These are phyloP conservation scores for Viridothelium virens DNA, from an alignment of 495 filamentous ascomycete species.

Conservation along the genomic window DNA sequence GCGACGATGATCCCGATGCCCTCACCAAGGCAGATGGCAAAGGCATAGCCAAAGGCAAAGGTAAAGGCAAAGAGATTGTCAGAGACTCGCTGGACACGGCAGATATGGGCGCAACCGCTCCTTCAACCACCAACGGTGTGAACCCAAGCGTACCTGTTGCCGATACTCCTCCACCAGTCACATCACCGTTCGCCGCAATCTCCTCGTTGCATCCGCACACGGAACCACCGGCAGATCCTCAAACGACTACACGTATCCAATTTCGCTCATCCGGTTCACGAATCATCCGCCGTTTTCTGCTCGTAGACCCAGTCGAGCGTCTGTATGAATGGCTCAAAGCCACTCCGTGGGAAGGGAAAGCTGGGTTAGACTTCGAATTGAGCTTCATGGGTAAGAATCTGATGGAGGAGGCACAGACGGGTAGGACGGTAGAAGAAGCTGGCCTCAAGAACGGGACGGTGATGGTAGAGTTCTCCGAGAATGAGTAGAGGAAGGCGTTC, in stretches of 20 bases:
- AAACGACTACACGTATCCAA: slow-evolving; percentile 77
- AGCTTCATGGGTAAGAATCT: slow-evolving; percentile 73
- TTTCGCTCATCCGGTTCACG: slow-evolving; percentile 76
- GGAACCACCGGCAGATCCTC: slow-evolving; percentile 62
- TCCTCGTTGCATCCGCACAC: slow-evolving; percentile 61
- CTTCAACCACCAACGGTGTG: slow-evolving; percentile 15
- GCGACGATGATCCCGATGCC: slow-evolving; percentile 70
- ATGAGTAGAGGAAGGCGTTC: slow-evolving; percentile 33
- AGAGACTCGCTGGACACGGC: slow-evolving; percentile 29
- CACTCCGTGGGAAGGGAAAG: slow-evolving; percentile 65
- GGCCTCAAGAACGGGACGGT: slow-evolving; percentile 85
- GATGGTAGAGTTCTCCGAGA: slow-evolving; percentile 82
- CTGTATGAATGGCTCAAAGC: slow-evolving; percentile 98
- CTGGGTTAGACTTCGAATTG: slow-evolving; percentile 74
- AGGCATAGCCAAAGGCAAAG: slow-evolving; percentile 41
- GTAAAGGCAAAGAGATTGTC: slow-evolving; percentile 52
- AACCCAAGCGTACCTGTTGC: slow-evolving; percentile 27
- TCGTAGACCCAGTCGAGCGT: slow-evolving; percentile 70
- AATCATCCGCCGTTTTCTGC: slow-evolving; percentile 69
- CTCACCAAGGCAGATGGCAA: slow-evolving; percentile 57
- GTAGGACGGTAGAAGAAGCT: slow-evolving; percentile 64
- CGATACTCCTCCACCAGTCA: slow-evolving; percentile 32
- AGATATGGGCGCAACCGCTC: slow-evolving; percentile 23
- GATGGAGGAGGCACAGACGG: slow-evolving; percentile 56
- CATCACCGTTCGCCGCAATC: slow-evolving; percentile 52